phyloP scores from a whole-genome alignment of 2,329 filamentous ascomycete species.

The Shiraia bambusicola region DNA sequence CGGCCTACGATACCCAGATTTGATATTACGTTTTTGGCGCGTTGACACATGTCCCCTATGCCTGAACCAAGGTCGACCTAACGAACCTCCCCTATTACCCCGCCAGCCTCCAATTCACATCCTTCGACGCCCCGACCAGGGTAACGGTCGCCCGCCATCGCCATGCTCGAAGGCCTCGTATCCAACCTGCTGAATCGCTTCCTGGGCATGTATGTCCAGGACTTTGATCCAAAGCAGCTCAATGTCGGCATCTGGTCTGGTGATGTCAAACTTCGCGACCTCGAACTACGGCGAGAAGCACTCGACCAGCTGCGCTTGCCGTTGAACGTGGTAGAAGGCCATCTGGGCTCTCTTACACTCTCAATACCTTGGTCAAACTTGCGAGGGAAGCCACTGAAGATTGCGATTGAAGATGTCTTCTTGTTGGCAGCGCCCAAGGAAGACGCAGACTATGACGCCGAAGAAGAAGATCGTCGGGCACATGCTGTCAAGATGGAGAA shows the following conservation, averaged over 20 bases:
- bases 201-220: slow-evolving; percentile 99
- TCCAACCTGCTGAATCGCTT: slow-evolving; percentile 98
- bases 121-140: slow-evolving; percentile 61
- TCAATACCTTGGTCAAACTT: slow-evolving; percentile 98
- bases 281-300: slow-evolving; percentile 90
- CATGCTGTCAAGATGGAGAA: slow-evolving; percentile 99
- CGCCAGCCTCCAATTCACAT: slow-evolving; percentile 18
- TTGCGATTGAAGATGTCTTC: slow-evolving; percentile 96
- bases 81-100: slow-evolving; percentile 24
- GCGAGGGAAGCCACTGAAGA: slow-evolving; percentile 87
- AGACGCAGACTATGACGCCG: slow-evolving; percentile 88
- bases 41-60: slow-evolving; percentile 31
- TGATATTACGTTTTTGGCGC: slow-evolving; percentile 15
- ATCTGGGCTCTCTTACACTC: slow-evolving; percentile 87
- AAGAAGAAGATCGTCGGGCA: slow-evolving; percentile 83
- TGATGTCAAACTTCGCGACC: slow-evolving; percentile 90
- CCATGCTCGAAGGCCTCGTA: slow-evolving; percentile 95
- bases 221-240: slow-evolving; percentile 96
- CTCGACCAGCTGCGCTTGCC: slow-evolving; percentile 96
- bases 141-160: slow-evolving; percentile 64
- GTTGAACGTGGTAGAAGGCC: slow-evolving; percentile 93
- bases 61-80: slow-evolving; percentile 35
- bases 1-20: slow-evolving; percentile 26
- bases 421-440: slow-evolving; percentile 93
- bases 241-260: slow-evolving; percentile 99